Base-by-base conservation (phyloP, 2,329 filamentous ascomycete genomes). In the Cordyceps sp. region DNA sequence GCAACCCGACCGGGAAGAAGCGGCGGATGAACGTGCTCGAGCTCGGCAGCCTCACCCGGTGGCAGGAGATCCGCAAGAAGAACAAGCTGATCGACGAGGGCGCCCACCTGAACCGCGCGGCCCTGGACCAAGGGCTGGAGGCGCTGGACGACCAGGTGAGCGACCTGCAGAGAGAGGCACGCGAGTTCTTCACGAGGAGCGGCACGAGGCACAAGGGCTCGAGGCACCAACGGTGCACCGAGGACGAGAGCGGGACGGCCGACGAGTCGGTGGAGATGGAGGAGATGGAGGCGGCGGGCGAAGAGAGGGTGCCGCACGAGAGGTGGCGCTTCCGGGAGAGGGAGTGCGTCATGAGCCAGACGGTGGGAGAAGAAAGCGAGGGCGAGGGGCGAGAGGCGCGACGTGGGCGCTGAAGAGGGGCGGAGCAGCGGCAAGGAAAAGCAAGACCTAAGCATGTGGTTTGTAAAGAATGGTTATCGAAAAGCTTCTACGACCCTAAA, bases 11-110 rank as follows among this genome's bases (percentile, higher is more conserved):
- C 28, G 70, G 75, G 29, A 76, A 73, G 50, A 70, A 67, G 44
- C 64, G 80, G 31, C 65, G 74, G 37, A 73, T 85, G 64, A 83
- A 71, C 46, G 49, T 83, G 17, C 57, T 86, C 13, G 80, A 86
- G 49, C 54, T 81, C 36, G 79, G 80, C 0, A 55, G 58, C 23
- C 58, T 78, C 60, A 77, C 67, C 31, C 60, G 80, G 26, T 86
- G 77, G 74, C 78, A 69, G 17, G 78, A 84, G 50, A 83, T 86
- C 37, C 60, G 70, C 37, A 64, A 55, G 41, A 67, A 62, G 45
- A 77, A 77, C 43, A 58, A 56, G 29, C 53, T 77, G 30, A 62
- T 73, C 30, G 68, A 73, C 40, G 50, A 49, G 7, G 49, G 47
- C 10, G 44, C 45, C 6, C 53, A 57, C 38, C 42, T 55, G 20